Conservation (phyloP, 106 monocot genomes). For the Dioscorea alata region DNA sequence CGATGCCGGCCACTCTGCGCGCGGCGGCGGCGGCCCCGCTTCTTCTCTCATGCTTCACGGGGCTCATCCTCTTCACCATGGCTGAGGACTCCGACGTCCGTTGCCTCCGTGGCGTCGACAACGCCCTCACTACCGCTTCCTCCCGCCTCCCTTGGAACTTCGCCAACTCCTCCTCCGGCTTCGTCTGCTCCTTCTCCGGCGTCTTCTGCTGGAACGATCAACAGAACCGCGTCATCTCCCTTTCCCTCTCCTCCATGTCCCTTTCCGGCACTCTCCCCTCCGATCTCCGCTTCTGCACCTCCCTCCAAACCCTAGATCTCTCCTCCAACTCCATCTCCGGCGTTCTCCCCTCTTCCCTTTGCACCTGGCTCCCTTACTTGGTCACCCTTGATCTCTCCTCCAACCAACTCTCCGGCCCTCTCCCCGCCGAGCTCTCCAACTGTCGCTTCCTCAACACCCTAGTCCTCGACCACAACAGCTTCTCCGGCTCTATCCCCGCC, state of each 20-base stretch:
- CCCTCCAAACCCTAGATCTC: constrained; percentile 22
- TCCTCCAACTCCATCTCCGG: constrained; percentile 31
- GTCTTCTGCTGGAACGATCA: constrained; percentile 34
- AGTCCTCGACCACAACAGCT: not conserved
- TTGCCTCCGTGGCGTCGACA: too few species aligned
- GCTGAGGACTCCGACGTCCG: too few species aligned
- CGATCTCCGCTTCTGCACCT: constrained; percentile 32
- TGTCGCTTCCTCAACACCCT: constrained; percentile 40
- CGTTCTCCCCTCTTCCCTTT: constrained; percentile 33
- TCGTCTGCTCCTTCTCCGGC: constrained; percentile 28
- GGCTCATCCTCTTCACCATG: too few species aligned
- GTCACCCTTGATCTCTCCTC: constrained; percentile 34
- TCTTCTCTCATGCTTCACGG: too few species aligned
- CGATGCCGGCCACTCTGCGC: too few species aligned
- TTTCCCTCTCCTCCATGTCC: constrained; percentile 27
- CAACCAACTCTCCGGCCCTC: constrained; percentile 35
- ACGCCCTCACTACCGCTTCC: not conserved
- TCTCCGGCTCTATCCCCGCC: constrained; percentile 34
- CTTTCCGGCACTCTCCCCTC: constrained; percentile 36
- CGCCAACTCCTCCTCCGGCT: constrained; percentile 16
- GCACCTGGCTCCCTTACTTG: constrained; percentile 48
- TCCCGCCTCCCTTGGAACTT: constrained; percentile 21
- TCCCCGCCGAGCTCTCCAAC: constrained; percentile 37
- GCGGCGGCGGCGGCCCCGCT: too few species aligned
- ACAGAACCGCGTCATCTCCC: constrained; percentile 34